A percentile compares a stretch with the other conserved stretches of the same genome.
Conservation (phyloP, 1,139 yeast species). For the Lodderomyces elongisporus region DNA sequence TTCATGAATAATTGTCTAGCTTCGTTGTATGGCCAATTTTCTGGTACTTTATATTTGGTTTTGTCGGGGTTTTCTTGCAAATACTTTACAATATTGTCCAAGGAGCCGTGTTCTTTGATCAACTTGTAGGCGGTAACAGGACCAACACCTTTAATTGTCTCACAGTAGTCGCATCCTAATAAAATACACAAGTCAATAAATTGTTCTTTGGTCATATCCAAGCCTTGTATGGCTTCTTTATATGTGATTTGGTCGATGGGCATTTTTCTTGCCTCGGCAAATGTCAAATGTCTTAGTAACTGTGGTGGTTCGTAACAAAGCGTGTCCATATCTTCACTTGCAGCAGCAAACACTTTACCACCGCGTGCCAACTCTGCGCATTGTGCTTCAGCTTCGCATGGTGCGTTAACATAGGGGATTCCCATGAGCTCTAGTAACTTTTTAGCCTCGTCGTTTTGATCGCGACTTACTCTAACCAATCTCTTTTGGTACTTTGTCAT, state of each 20-base stretch:
- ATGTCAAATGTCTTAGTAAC: conserved; percentile 82
- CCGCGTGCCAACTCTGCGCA: conserved; percentile 89
- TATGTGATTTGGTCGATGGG: conserved; percentile 85
- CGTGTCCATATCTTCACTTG: conserved; percentile 99
- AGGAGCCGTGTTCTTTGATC: conserved; percentile 76
- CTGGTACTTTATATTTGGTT: conserved; percentile 79
- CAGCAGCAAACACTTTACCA: conserved; percentile 94
- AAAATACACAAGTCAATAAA: conserved; percentile 90
- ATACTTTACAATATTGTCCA: conserved; percentile 70
- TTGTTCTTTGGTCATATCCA: conserved; percentile 65
- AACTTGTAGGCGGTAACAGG: conserved; percentile 90
- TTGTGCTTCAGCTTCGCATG: conserved; percentile 98
- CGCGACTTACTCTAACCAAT: conserved; percentile 79
- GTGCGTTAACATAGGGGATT: conserved; percentile 87
- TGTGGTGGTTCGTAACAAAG: conserved; percentile 84
- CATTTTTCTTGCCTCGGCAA: conserved; percentile 87
- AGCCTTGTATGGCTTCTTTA: conserved; percentile 64
- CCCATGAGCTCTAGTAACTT: conserved; percentile 82
- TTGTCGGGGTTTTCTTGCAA: conserved; percentile 57
- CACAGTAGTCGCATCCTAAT: conserved; percentile 96
- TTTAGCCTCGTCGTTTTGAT: conserved; percentile 93
- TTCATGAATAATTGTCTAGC: conserved; percentile 77
- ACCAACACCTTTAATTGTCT: conserved; percentile 90
- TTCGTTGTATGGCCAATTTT: conserved; percentile 88
- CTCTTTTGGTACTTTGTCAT: conserved; percentile 76